Evolutionary conservation across 805 yeast genomes (phyloP).

Genomic region (Yarrowia divulgata): DNA sequence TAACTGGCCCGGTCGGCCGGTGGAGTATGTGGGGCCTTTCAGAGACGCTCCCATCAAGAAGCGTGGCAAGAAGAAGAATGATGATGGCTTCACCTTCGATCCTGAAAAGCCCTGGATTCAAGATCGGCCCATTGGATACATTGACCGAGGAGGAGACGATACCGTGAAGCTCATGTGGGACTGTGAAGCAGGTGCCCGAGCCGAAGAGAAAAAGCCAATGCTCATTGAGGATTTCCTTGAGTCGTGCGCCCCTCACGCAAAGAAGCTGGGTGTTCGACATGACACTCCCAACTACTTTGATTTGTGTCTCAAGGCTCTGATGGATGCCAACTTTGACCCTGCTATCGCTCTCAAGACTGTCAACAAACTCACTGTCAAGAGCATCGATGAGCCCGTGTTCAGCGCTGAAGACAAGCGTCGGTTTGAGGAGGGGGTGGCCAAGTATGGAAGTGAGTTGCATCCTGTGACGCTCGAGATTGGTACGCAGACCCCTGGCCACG

Average conservation of each 20-base stretch:
- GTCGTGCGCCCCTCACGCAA: slow-evolving; percentile 65
- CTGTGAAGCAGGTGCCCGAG: slow-evolving; percentile 44
- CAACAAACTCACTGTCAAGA: slow-evolving; percentile 59
- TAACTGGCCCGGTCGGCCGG: slow-evolving; percentile 69
- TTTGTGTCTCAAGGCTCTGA: slow-evolving; percentile 63
- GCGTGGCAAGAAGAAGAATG: slow-evolving; percentile 45
- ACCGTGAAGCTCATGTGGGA: slow-evolving; percentile 73
- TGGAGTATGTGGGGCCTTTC: slow-evolving; percentile 63
- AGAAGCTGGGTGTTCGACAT: slow-evolving; percentile 59
- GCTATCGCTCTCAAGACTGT: slow-evolving; percentile 59
- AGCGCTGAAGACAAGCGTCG: slow-evolving; percentile 63
- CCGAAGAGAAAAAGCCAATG: slow-evolving; percentile 43
- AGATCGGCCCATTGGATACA: slow-evolving; percentile 77
- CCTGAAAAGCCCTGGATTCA: slow-evolving; percentile 66
- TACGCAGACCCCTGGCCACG: slow-evolving; percentile 67
- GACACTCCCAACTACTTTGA: slow-evolving; percentile 86
- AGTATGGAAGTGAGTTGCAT: slow-evolving; percentile 78
- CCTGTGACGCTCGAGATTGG: slow-evolving; percentile 69
- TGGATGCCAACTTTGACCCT: slow-evolving; percentile 61
- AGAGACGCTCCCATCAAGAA: slow-evolving; percentile 42
- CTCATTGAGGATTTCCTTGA: slow-evolving; percentile 62
- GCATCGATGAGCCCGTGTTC: slow-evolving; percentile 80
- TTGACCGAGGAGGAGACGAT: slow-evolving; percentile 81
- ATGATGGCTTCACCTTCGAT: slow-evolving; percentile 9
- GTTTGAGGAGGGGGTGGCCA: slow-evolving; percentile 77